These are phyloP conservation scores for Termitomyces sp. DNA, from an alignment of 768 basidiomycete species.

Conservation along the genomic window DNA sequence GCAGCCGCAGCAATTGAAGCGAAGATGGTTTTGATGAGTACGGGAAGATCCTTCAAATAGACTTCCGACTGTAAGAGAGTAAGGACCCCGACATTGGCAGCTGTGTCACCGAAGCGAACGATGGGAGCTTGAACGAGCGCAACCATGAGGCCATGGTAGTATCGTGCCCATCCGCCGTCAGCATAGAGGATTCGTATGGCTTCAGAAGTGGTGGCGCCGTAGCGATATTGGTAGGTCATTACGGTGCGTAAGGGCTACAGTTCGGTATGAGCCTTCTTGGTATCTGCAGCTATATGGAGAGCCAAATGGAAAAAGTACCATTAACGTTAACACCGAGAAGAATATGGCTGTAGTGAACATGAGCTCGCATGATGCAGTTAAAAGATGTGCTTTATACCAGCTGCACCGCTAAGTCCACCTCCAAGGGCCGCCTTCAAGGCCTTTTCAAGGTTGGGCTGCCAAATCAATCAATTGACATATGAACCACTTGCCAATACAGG, in stretches of 20 bases:
- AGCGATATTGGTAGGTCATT: slow-evolving; percentile 96
- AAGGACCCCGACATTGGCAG: slow-evolving; percentile 88
- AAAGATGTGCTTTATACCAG: slow-evolving; percentile 36
- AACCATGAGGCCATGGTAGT: slow-evolving; percentile 82
- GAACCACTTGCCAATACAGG: neutral
- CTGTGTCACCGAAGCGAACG: slow-evolving; percentile 90
- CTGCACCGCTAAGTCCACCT: slow-evolving; percentile 86
- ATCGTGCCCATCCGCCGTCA: slow-evolving; percentile 78
- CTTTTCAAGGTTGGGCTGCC: slow-evolving; percentile 72
- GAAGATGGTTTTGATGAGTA: slow-evolving; percentile 69
- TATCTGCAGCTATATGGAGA: neutral
- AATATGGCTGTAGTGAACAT: slow-evolving; percentile 67
- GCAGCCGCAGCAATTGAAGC: slow-evolving; percentile 73
- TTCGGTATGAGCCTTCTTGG: neutral
- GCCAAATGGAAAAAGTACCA: slow-evolving; percentile 34
- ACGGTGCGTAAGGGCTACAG: slow-evolving; percentile 76
- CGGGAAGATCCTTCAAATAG: slow-evolving; percentile 59
- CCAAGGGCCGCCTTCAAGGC: slow-evolving; percentile 82
- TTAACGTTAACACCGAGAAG: slow-evolving; percentile 84
- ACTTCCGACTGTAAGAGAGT: slow-evolving; percentile 76
- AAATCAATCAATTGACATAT: neutral
- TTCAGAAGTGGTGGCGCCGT: slow-evolving; percentile 64
- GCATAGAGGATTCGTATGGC: slow-evolving; percentile 62
- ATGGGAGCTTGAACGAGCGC: slow-evolving; percentile 85
- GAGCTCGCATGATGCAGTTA: neutral